phyloP scores from a whole-genome alignment of 441 rosid genomes.

The Populus hybrid region DNA sequence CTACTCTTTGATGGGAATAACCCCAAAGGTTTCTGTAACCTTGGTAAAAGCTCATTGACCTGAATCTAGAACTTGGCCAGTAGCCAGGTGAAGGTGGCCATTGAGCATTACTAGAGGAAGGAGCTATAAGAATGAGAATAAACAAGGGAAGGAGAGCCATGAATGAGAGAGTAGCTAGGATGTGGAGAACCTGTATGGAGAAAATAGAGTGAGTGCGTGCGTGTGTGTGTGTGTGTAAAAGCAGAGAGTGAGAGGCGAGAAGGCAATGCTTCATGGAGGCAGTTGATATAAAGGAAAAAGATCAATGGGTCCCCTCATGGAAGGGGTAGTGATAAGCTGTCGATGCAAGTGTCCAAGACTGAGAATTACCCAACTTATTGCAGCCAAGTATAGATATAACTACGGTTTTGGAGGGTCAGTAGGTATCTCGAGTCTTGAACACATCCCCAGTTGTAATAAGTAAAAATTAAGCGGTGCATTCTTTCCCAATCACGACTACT shows the following conservation, averaged over 20 bases:
- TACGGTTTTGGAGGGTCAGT: not conserved
- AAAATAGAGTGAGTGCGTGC: conserved; percentile 22
- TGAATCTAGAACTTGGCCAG: conserved; percentile 81
- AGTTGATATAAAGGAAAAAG: conserved; percentile 18
- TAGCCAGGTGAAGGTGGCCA: conserved; percentile 92
- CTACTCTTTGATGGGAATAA: conserved; percentile 65
- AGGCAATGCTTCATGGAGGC: not conserved
- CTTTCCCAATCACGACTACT: conserved; percentile 14
- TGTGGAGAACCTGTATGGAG: conserved; percentile 13
- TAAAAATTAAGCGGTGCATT: not conserved
- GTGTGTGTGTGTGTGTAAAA: conserved; percentile 24
- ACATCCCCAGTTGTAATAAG: not conserved
- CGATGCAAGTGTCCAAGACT: not conserved
- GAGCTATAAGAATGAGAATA: conserved; percentile 34
- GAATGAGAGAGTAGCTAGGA: not conserved
- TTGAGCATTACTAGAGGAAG: conserved; percentile 46
- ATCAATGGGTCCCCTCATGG: conserved; percentile 17
- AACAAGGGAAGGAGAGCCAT: conserved; percentile 41
- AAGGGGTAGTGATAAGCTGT: not conserved
- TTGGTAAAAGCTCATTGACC: conserved; percentile 57
- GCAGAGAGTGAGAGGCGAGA: conserved; percentile 27
- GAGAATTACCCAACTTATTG: not conserved
- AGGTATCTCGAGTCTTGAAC: not conserved
- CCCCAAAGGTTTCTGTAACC: conserved; percentile 90
- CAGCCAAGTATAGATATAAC: not conserved